Percentiles rank a stretch among this genome's conserved stretches.
Conservation (phyloP, 73 alveolate genomes). For the Symbiodinium natans region DNA sequence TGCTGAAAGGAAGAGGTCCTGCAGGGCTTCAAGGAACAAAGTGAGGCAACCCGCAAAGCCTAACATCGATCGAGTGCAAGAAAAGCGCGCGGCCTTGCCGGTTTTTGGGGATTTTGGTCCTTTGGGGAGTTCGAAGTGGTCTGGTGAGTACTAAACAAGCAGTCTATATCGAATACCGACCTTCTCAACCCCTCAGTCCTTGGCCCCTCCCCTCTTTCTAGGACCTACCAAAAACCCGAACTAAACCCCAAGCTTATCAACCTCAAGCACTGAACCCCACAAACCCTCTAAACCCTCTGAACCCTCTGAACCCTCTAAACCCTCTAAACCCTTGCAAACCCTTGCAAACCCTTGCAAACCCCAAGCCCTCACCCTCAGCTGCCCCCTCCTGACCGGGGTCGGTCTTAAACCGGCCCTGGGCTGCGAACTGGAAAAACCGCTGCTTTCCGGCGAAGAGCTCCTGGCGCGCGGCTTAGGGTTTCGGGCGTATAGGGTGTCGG, state of each 20-base stretch:
- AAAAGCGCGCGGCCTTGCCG: not conserved
- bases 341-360: no score
- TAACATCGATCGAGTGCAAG: no score
- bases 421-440: constrained; percentile 38
- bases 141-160: no score
- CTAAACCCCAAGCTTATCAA: not conserved
- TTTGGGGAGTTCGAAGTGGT: no score
- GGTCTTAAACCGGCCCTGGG: constrained; percentile 65
- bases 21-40: no score
- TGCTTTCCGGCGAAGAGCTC: constrained; percentile 68
- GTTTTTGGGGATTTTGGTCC: not conserved
- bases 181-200: not conserved
- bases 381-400: constrained; percentile 39
- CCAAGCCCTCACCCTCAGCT: no score
- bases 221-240: not conserved
- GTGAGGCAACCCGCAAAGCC: no score
- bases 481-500: not conserved
- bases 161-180: not conserved
- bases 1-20: not conserved
- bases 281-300: no score
- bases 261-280: not conserved
- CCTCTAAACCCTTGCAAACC: no score
- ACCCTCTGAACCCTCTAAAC: no score
- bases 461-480: not conserved
- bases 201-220: not conserved